phyloP scores from a whole-genome alignment of 2,329 filamentous ascomycete genomes.

The Pseudocercospora fijiensis region DNA sequence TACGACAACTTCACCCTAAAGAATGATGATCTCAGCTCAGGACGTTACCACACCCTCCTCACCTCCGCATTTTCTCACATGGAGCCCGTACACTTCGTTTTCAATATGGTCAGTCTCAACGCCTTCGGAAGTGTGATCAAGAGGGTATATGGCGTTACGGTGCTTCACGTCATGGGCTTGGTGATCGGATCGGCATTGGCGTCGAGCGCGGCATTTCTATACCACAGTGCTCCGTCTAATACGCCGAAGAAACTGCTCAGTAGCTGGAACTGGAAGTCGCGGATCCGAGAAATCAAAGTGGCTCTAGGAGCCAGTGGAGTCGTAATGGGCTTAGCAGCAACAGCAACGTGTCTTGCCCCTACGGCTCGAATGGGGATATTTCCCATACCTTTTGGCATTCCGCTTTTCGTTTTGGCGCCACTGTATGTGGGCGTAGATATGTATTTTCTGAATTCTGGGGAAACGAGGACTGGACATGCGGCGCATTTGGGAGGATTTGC shows the following conservation, averaged over 20 bases:
- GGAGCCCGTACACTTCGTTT: slow-evolving; percentile 38
- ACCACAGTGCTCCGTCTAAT: slow-evolving; percentile 13
- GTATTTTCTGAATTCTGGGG: slow-evolving; percentile 39
- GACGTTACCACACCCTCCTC: slow-evolving; percentile 42
- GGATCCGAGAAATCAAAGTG: not conserved
- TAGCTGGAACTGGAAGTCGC: not conserved
- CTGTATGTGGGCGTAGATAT: slow-evolving; percentile 43
- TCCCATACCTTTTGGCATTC: slow-evolving; percentile 42
- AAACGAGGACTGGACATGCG: slow-evolving; percentile 40
- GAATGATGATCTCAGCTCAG: slow-evolving; percentile 29
- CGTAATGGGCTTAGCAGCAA: slow-evolving; percentile 43
- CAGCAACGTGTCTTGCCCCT: slow-evolving; percentile 44
- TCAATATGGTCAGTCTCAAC: slow-evolving; percentile 46
- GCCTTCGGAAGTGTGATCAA: slow-evolving; percentile 41
- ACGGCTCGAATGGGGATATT: slow-evolving; percentile 37
- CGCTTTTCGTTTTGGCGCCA: slow-evolving; percentile 41
- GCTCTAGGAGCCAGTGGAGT: slow-evolving; percentile 44
- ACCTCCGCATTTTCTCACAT: slow-evolving; percentile 45
- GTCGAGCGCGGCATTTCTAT: slow-evolving; percentile 29
- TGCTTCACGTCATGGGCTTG: slow-evolving; percentile 28
- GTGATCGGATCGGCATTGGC: slow-evolving; percentile 31
- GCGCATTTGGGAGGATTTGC: slow-evolving; percentile 48
- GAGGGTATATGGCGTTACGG: slow-evolving; percentile 33
- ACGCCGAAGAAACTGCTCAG: not conserved
- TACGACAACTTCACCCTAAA: slow-evolving; percentile 39